phyloP scores from a whole-genome alignment of 371 early-diverging fungal genomes.

The Syncephalastrum monosporum region DNA sequence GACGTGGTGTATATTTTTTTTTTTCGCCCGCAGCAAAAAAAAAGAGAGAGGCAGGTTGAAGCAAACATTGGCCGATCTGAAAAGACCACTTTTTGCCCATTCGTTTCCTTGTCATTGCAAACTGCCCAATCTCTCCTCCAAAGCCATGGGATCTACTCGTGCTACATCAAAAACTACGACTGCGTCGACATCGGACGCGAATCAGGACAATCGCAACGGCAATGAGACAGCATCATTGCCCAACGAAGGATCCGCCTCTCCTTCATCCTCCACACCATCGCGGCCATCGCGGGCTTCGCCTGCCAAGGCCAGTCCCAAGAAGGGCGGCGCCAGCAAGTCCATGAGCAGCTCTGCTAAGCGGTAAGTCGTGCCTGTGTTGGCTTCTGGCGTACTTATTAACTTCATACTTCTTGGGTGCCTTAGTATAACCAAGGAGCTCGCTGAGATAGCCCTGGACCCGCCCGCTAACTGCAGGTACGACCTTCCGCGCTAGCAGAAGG shows the following conservation, averaged over 20 bases:
- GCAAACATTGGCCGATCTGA: too few species aligned
- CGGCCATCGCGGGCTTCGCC: slow-evolving; percentile 14
- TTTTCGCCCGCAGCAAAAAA: too few species aligned
- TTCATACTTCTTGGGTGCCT: slow-evolving; percentile 3
- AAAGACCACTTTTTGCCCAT: too few species aligned
- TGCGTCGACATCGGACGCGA: slow-evolving; percentile 8
- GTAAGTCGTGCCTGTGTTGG: slow-evolving; percentile 24
- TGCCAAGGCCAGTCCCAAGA: slow-evolving; percentile 21
- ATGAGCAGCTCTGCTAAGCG: slow-evolving; percentile 61
- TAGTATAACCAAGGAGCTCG: slow-evolving; percentile 93
- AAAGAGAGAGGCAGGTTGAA: too few species aligned
- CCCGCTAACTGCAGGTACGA: slow-evolving; percentile 88
- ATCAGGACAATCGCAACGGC: slow-evolving; percentile 3
- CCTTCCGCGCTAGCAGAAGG: not conserved
- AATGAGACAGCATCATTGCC: slow-evolving; percentile 10
- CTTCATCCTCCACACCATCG: slow-evolving; percentile 20
- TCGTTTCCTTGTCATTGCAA: too few species aligned
- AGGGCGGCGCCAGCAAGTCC: slow-evolving; percentile 21
- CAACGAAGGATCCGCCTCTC: slow-evolving; percentile 1
- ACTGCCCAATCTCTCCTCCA: slow-evolving; percentile 4
- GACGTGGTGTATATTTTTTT: too few species aligned
- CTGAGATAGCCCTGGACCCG: slow-evolving; percentile 93
- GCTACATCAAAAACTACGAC: slow-evolving; percentile 20
- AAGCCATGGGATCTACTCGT: slow-evolving; percentile 29
- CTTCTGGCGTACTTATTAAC: not conserved